Conservation (phyloP, 257 asterid genomes). For the Nicotiana attenuata region DNA sequence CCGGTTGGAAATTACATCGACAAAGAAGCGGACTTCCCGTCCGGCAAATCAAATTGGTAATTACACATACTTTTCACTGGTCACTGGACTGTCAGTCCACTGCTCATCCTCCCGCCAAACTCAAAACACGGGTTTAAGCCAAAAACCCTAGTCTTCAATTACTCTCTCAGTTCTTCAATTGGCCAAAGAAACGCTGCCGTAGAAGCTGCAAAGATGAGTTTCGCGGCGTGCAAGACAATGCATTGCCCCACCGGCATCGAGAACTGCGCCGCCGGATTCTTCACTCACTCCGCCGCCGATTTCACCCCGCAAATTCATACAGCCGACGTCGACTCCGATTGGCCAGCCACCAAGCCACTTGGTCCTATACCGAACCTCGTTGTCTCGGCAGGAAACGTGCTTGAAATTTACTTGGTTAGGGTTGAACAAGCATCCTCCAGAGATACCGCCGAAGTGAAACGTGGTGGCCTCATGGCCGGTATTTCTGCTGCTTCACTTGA, state of each 20-base stretch:
- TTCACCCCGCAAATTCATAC: slow-evolving; percentile 44
- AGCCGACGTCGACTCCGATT: slow-evolving; percentile 74
- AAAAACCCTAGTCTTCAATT: not conserved
- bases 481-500: slow-evolving; percentile 76
- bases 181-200: not conserved
- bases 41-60: not conserved
- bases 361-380: slow-evolving; percentile 82
- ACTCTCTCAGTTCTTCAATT: not conserved
- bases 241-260: slow-evolving; percentile 90
- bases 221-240: slow-evolving; percentile 85
- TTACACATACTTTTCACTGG: not conserved
- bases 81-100: not conserved
- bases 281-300: slow-evolving; percentile 66
- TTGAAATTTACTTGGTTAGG: slow-evolving; percentile 72
- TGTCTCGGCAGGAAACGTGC: slow-evolving; percentile 67
- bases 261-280: slow-evolving; percentile 81
- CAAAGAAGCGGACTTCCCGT: not conserved
- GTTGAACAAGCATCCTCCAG: slow-evolving; percentile 47
- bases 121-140: slow-evolving; percentile 1
- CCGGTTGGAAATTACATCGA: not conserved
- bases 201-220: slow-evolving; percentile 49
- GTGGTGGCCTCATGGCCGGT: slow-evolving; percentile 83
- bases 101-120: slow-evolving; percentile 5
- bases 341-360: slow-evolving; percentile 50
- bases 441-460: slow-evolving; percentile 47